Evolutionary conservation across 441 rosid species (phyloP), one percentile per base, ranked within the genome.

Genomic region (Populus hybrid): DNA sequence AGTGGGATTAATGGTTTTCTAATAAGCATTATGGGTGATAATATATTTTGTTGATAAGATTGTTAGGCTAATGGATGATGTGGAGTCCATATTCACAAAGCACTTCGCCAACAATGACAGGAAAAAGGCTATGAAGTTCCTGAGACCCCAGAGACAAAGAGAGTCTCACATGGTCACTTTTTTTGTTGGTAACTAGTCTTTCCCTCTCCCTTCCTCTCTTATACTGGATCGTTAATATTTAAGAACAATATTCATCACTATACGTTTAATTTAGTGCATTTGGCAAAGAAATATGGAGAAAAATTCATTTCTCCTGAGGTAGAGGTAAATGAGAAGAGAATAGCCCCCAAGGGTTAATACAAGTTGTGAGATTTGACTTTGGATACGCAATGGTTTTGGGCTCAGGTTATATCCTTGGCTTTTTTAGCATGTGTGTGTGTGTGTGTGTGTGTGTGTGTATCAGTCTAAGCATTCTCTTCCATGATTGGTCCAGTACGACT

Each of bases 121-220:
- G 78, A 94, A 92, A 87, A 97, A 86, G 83, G 97, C 99, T 7
- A 97, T 97, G 99, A 97, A 94, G 79, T 97, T 92, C 89, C 83
- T 97, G 74, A 92, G 84, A 84, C 99, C 99, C n/a, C 98, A 89
- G 77, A 94, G 89, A 75, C 90, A 85, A 23, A 93, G 88, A 84
- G 98, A 89, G 33, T 93, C 99, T 87, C 99, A 97, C 89, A 86
- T 92, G 97, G 89, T 94, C 87, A 97, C 99, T 69, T 97, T 97
- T 81, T 93, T 97, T 68, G 95, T 92, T 82, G 99, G 99, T 97
- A 94, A 72, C 9, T 59, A 40, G 14, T 63, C 40, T 26, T 3
- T 31, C 72, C 40, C 69, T 63, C 38, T 50, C 28, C 35, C 59
- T 5, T 42, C 9, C 14, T 42, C 50, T 42, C 14, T 42, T 9